Evolutionary conservation across 73 alveolate genomes (phyloP), one percentile per base, ranked within the genome.

Genomic region (Stentor roeselii): DNA sequence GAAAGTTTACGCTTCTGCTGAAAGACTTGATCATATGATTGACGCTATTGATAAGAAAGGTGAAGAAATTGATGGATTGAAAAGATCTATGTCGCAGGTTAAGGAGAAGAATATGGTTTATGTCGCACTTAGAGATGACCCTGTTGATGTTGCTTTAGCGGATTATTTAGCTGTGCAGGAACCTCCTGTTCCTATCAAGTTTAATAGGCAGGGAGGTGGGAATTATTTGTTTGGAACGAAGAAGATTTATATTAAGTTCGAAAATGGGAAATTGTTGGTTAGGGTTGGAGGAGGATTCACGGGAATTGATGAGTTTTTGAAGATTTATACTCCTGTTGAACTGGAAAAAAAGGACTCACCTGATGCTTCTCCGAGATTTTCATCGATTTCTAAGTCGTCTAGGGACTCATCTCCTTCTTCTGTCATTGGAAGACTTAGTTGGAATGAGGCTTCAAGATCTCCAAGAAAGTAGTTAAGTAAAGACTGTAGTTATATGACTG

Each of bases 261-360:
- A 82, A 60, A 21, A 58, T 60, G 83, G 59, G 42, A 82, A 58
- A 61, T n/a, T 82, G 0, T 21, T 82, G 3, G 82, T 82, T 21
- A 74, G 87, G 38, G 59, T 76, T 60, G 87, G 87, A 37, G 87
- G 87, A 34, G 87, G 87, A 36, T 82, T 82, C 36, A 82, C 82
- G 2, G 84, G 87, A 2, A 74, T 82, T 60, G 87, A 82, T 11
- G 87, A 82, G 86, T 82, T 82, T 76, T 50, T 82, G 6, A 75
- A 30, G 83, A 83, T 42, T 30, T 84, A 89, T 39, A 42, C 78
- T 21, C 80, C 90, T 59, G 78, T 83, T 39, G 91, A 88, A 37
- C 37, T 80, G 30, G 96, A 85, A 39, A 84, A 75, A 60, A 77
- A 88, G 27, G 84, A 84, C 34, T 50, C 67, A 11, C 67, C 67